Base-by-base conservation (phyloP, 202 grass and related monocot genomes). In the Brachypodium distachyon region DNA sequence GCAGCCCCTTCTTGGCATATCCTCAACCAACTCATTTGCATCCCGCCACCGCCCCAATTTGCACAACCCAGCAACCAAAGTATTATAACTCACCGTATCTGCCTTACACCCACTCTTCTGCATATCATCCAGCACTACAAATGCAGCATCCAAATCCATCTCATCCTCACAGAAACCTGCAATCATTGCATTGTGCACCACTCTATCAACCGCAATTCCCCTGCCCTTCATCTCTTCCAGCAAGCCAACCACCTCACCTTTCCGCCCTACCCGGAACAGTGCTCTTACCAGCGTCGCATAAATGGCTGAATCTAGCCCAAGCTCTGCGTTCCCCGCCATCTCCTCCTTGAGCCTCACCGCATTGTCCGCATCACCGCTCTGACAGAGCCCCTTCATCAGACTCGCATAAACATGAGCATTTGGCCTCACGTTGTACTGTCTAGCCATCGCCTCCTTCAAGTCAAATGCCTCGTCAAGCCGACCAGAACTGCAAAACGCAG, bases 1-100 rank as follows among this genome's bases (percentile, higher is more conserved):
- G 74, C 87, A 93, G 13, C 72, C 78, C 71, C 71, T 78, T 56
- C 91, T 80, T 4, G 91, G 91, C 91, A 93, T 90, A 83, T 93
- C 91, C 40, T 93, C 87, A 22, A 93, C 67, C 38, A 93, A 64
- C 56, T 93, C 91, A 19, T 47, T 54, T 0, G 87, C 84, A 46
- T 88, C 74, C 19, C 12, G 49, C 87, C 87, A 90, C 25, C 44
- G 72, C 23, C 64, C 77, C 38, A 81, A 63, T 75, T 86, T 87
- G 65, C 84, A 85, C 36, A 93, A 22, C 27, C 82, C 85, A 0
- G 65, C 53, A 64, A 90, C 73, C 56, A 93, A 66, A 4, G 73
- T 90, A 78, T 93, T 90, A 33, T 90, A 93, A 19, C 82, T 93
- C 57, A 93, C 34, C 4, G 25, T 75, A 44, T 93, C 84, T 0